Evolutionary conservation across 2,329 filamentous ascomycete species (phyloP).

Genomic region (Cladosporium sp.): DNA sequence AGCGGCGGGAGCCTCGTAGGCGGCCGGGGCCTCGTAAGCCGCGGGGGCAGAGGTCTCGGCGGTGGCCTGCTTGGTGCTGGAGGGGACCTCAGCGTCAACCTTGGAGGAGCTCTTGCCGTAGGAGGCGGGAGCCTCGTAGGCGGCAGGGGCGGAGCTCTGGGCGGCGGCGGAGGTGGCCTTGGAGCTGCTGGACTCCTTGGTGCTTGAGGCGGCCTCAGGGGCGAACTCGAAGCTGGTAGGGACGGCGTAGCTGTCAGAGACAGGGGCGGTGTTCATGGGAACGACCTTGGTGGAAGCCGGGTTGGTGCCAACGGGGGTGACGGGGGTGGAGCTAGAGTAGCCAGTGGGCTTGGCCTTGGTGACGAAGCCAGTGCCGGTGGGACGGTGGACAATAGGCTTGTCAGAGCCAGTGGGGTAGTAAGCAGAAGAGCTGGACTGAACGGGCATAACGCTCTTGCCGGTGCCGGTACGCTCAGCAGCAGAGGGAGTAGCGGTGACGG

Average conservation of each 20-base stretch:
- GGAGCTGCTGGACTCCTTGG: background rate
- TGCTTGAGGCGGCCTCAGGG: background rate
- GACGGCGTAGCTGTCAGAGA: slow-evolving; percentile 12
- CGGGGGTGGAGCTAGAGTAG: slow-evolving; percentile 26
- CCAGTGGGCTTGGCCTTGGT: slow-evolving; percentile 24
- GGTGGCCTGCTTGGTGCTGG: background rate
- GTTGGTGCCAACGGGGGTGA: slow-evolving; percentile 6
- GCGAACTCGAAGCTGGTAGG: slow-evolving; percentile 9
- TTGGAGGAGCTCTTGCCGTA: background rate
- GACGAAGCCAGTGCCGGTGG: slow-evolving; percentile 26
- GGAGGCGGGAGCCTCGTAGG: slow-evolving; percentile 5
- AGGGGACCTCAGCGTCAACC: no score
- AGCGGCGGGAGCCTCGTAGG: slow-evolving; percentile 7
- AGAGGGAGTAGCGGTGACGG: slow-evolving; percentile 22
- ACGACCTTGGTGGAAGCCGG: slow-evolving; percentile 12
- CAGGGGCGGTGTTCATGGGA: slow-evolving; percentile 2
- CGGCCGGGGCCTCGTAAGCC: background rate
- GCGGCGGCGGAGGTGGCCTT: background rate
- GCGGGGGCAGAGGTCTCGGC: background rate
- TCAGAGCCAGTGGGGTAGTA: slow-evolving; percentile 25
- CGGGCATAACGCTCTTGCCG: slow-evolving; percentile 18
- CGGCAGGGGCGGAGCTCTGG: background rate
- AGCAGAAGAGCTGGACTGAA: slow-evolving; percentile 20
- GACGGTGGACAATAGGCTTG: slow-evolving; percentile 12
- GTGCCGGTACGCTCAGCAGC: slow-evolving; percentile 12